A percentile compares a stretch with the other conserved stretches of the same genome.
phyloP scores from a whole-genome alignment of 192 early-diverging fungal species.

The Linnemannia exigua region DNA sequence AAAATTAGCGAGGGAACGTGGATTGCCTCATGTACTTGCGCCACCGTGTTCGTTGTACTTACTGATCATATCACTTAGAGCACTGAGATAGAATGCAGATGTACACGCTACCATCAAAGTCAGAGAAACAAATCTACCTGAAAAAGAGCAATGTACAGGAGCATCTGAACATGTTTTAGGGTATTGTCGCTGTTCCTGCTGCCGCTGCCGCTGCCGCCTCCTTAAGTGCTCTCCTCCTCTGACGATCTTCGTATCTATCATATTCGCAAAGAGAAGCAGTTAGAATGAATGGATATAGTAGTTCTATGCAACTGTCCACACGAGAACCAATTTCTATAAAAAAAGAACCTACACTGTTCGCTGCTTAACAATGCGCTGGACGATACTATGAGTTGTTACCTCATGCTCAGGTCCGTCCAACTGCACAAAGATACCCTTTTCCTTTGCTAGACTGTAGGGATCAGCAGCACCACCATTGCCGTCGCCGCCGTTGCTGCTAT shows the following conservation, averaged over 20 bases:
- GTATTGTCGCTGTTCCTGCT: no score
- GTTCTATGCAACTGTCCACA: background rate
- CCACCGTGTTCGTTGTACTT: no score
- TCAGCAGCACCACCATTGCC: constrained; percentile 63
- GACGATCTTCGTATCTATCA: constrained; percentile 74
- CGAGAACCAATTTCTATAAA: background rate
- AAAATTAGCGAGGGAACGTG: no score
- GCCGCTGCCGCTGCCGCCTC: constrained; percentile 6
- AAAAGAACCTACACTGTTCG: constrained; percentile 72
- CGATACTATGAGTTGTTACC: constrained; percentile 87
- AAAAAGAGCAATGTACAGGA: no score
- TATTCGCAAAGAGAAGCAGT: background rate
- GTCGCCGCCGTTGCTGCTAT: background rate
- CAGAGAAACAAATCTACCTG: no score
- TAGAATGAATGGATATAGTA: background rate
- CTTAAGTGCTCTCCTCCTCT: constrained; percentile 67
- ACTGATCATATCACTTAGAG: no score
- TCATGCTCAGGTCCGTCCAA: constrained; percentile 76
- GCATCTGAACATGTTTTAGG: no score
- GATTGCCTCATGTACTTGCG: no score
- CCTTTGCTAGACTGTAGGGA: constrained; percentile 87
- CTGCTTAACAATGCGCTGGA: constrained; percentile 86
- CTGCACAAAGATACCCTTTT: constrained; percentile 80
- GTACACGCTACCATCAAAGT: no score
- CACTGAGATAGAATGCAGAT: no score